phyloP scores from a whole-genome alignment of 495 filamentous ascomycete genomes.

The Daldinia bambusicola region DNA sequence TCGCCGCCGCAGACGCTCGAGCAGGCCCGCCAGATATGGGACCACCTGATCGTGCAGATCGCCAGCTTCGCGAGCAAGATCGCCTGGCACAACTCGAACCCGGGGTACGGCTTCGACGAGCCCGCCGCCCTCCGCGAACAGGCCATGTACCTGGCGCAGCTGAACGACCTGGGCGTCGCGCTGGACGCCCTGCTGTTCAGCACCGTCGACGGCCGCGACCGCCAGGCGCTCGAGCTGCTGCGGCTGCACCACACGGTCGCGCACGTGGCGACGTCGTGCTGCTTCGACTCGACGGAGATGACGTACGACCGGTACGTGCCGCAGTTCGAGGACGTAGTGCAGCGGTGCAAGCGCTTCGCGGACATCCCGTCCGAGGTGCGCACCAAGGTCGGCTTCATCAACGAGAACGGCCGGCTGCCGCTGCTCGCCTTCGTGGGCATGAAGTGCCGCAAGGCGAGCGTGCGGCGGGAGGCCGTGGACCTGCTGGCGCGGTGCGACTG shows the following conservation, averaged over 20 bases:
- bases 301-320: conserved; percentile 40
- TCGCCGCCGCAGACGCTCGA: conserved; percentile 33
- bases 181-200: conserved; percentile 32
- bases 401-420: conserved; percentile 34
- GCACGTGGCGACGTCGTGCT: conserved; percentile 31
- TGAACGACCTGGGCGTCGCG: conserved; percentile 32
- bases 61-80: conserved; percentile 39
- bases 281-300: conserved; percentile 43
- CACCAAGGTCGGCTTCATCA: conserved; percentile 31
- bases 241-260: conserved; percentile 32
- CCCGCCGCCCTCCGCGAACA: conserved; percentile 29
- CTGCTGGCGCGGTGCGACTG: conserved; percentile 27
- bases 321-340: conserved; percentile 41
- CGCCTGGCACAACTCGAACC: conserved; percentile 38
- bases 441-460: conserved; percentile 35
- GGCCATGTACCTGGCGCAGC: conserved; percentile 26
- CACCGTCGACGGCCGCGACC: conserved; percentile 29
- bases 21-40: conserved; percentile 36
- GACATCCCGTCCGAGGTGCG: conserved; percentile 13
- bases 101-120: conserved; percentile 41
- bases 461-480: conserved; percentile 30
- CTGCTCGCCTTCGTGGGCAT: conserved; percentile 33
- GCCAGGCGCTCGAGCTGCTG: conserved; percentile 36
- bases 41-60: conserved; percentile 30
- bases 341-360: conserved; percentile 30